A percentile compares a stretch with the other conserved stretches of the same genome.
These are phyloP conservation scores for Stemphylium beticola DNA, from an alignment of 2,329 filamentous ascomycete genomes.

Conservation along the genomic window DNA sequence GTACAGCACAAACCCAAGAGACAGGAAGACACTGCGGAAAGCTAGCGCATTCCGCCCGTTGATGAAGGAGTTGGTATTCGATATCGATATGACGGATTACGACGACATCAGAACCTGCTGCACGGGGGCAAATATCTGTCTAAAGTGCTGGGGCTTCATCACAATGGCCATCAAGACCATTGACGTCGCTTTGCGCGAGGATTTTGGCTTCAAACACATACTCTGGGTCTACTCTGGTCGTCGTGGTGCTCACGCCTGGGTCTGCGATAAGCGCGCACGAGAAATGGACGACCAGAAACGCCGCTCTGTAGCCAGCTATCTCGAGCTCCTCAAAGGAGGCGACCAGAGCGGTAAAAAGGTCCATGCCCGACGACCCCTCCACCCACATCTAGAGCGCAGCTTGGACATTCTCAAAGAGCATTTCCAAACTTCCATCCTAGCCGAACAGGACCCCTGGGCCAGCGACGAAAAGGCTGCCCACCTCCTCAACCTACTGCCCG, in stretches of 20 bases:
- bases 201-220: constrained; percentile 96
- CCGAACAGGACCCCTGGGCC: constrained; percentile 85
- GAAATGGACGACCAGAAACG: constrained; percentile 85
- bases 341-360: constrained; percentile 86
- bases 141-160: constrained; percentile 95
- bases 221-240: constrained; percentile 98
- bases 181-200: constrained; percentile 83
- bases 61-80: constrained; percentile 94
- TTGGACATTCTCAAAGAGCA: constrained; percentile 82
- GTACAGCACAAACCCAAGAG: constrained; percentile 90
- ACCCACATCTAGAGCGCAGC: constrained; percentile 88
- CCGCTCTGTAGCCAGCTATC: constrained; percentile 83
- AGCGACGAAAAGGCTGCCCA: constrained; percentile 71
- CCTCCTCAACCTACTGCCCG: constrained; percentile 83
- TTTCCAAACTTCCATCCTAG: constrained; percentile 82
- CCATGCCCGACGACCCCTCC: constrained; percentile 81
- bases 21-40: constrained; percentile 86
- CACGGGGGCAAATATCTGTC: constrained; percentile 89
- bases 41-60: constrained; percentile 82
- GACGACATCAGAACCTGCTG: constrained; percentile 97
- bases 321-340: constrained; percentile 88
- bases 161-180: constrained; percentile 97
- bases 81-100: constrained; percentile 99
- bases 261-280: constrained; percentile 88
- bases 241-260: constrained; percentile 96